Evolutionary conservation across 208 protist species (phyloP), one percentile per base, ranked within the genome.

Genomic region (Tritrichomonas foetus): DNA sequence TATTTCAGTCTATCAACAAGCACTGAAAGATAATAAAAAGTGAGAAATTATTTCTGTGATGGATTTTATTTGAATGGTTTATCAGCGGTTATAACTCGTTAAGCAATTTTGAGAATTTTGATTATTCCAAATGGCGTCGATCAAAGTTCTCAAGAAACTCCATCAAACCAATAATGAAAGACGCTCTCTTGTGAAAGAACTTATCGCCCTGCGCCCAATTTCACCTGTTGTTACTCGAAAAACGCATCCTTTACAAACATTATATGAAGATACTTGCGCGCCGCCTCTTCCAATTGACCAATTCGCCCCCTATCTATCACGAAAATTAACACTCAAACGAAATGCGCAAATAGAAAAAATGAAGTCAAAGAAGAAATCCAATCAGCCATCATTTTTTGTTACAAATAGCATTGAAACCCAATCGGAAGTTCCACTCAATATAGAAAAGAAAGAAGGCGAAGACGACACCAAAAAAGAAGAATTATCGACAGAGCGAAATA

Each of bases 271-370:
- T 89, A 27, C 47, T 5, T 57, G 57, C 36, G 27, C 78, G 1
- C 41, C 78, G 22, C 78, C 78, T 39, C 20, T 39, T 89, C 41
- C 47, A 39, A 49, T 89, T 57, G 47, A 89, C 39, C 78, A 89
- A 57, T 89, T 89, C 30, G 78, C 78, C 9, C 78, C 78, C 53
- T 89, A 89, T 39, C 39, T 89, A 57, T 89, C 78, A 57, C 33
- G 78, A 61, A 89, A 89, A 57, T 20, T 89, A 14, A 41, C 78
- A 50, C 33, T 89, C 14, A 89, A 89, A 30, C 41, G 78, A 57
- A 89, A 53, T 22, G 41, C 25, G 27, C 44, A 57, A 27, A 89
- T 89, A 20, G 78, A 89, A 89, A 89, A 89, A 57, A 53, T 89
- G 20, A 89, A 89, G 57, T 11, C 27, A 69, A 16, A 69, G 20